Conservation (phyloP, 2,329 filamentous ascomycete species). For the Bretziella fagacearum region DNA sequence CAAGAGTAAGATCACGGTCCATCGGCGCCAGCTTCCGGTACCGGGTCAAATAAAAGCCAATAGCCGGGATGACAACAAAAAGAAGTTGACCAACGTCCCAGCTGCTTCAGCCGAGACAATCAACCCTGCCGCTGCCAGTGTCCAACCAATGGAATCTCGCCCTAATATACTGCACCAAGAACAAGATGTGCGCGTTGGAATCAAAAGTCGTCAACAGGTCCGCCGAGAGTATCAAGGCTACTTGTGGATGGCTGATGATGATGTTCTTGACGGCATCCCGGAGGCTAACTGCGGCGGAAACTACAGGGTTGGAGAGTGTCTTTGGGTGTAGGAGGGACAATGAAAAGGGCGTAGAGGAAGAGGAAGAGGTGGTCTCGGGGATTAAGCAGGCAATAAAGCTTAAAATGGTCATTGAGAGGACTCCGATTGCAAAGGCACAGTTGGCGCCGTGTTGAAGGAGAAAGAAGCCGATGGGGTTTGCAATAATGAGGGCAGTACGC, state of each 20-base stretch:
- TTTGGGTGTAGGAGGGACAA: neutral
- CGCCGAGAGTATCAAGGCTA: conserved; percentile 3
- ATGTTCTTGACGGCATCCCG: neutral
- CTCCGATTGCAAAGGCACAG: conserved; percentile 6
- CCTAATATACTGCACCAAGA: conserved; percentile 18
- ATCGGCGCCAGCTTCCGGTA: neutral
- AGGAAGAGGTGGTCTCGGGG: conserved; percentile 10
- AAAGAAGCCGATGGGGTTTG: conserved; percentile 15
- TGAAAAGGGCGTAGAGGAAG: neutral
- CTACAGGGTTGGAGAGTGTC: neutral
- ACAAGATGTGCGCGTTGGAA: conserved; percentile 4
- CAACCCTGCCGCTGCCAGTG: conserved; percentile 4
- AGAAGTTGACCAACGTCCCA: neutral
- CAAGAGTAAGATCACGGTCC: conserved; percentile 8
- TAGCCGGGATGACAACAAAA: conserved; percentile 1
- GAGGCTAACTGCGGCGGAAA: neutral
- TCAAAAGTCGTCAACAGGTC: conserved; percentile 3
- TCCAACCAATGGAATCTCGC: conserved; percentile 17
- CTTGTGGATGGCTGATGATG: neutral
- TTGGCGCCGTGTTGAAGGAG: conserved; percentile 11
- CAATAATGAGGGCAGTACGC: conserved; percentile 8
- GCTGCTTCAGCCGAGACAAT: conserved; percentile 3
- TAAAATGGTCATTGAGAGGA: neutral
- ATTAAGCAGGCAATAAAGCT: conserved; percentile 4
- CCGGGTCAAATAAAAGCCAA: neutral